Percentiles rank a stretch among this genome's conserved stretches.
These are phyloP conservation scores for Carnegiea gigantea DNA, from an alignment of 179 eudicot species.

Conservation along the genomic window DNA sequence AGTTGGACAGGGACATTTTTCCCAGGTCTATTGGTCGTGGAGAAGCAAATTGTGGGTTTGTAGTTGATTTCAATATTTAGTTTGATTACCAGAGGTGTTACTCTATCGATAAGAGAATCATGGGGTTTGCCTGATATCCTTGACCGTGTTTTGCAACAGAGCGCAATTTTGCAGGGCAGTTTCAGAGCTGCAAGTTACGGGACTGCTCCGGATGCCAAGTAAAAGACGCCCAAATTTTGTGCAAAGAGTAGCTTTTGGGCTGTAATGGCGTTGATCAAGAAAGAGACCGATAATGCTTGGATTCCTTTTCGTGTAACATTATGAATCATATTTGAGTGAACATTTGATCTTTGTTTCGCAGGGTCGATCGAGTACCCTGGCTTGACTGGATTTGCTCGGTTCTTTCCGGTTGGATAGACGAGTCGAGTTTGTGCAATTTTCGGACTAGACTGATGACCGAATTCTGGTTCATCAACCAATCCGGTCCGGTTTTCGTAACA, in stretches of 20 bases:
- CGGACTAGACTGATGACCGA: too few species aligned
- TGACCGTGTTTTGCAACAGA: slow-evolving; percentile 46
- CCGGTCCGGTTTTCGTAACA: too few species aligned
- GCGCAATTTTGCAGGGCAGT: slow-evolving; percentile 87
- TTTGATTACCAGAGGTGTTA: not conserved
- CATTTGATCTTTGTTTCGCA: too few species aligned
- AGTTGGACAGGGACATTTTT: too few species aligned
- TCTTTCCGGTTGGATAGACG: too few species aligned
- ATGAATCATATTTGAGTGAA: not conserved
- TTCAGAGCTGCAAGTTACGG: slow-evolving; percentile 82
- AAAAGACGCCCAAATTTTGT: slow-evolving; percentile 93
- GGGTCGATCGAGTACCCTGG: too few species aligned
- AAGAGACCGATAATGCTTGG: not conserved
- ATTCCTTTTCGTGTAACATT: not conserved
- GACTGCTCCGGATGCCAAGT: slow-evolving; percentile 86
- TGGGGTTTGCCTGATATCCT: slow-evolving; percentile 30
- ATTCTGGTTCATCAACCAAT: too few species aligned
- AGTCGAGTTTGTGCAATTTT: too few species aligned
- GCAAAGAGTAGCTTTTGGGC: slow-evolving; percentile 84
- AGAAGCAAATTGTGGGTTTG: not conserved
- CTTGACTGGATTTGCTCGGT: too few species aligned
- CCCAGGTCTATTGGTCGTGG: too few species aligned
- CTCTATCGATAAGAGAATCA: not conserved
- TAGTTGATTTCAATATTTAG: not conserved
- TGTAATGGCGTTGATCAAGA: slow-evolving; percentile 24